Conservation (phyloP, 2,329 filamentous ascomycete genomes). For the Akanthomyces dipterigenus region DNA sequence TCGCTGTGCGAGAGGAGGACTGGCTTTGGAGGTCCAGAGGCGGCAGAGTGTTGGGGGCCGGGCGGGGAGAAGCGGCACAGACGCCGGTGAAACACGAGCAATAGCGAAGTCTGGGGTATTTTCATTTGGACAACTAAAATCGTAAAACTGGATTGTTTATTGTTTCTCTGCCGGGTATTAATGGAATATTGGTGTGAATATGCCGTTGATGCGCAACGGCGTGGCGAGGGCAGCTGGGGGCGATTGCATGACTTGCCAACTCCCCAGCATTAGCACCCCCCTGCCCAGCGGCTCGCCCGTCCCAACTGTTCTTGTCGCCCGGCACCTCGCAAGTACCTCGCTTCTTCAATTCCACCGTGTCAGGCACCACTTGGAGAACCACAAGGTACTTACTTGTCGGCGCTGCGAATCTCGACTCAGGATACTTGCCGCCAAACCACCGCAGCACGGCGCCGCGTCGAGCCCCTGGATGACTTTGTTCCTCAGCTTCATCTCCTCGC, state of each 20-base stretch:
- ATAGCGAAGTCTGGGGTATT: not conserved
- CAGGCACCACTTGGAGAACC: not conserved
- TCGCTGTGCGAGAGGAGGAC: too few species aligned
- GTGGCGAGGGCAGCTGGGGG: not conserved
- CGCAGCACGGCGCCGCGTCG: not conserved
- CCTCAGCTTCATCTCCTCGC: conserved; percentile 2
- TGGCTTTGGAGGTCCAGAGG: not conserved
- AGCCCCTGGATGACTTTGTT: conserved; percentile 7
- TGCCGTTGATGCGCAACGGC: not conserved
- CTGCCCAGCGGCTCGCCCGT: not conserved
- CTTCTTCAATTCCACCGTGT: not conserved
- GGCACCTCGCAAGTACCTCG: not conserved
- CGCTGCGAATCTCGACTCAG: not conserved
- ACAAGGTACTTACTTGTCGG: not conserved
- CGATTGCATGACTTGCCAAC: too few species aligned
- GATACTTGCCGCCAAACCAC: not conserved
- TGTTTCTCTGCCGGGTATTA: too few species aligned
- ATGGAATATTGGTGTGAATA: too few species aligned
- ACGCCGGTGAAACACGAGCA: not conserved
- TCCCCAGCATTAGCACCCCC: not conserved
- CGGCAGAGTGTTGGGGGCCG: not conserved
- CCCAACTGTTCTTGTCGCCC: conserved; percentile 1
- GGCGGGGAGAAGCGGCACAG: not conserved
- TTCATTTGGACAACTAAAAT: too few species aligned
- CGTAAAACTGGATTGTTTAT: too few species aligned